Percentiles rank a stretch among this genome's conserved stretches.
These are phyloP conservation scores for Prunella vulgaris DNA, from an alignment of 257 asterid species.

Conservation along the genomic window DNA sequence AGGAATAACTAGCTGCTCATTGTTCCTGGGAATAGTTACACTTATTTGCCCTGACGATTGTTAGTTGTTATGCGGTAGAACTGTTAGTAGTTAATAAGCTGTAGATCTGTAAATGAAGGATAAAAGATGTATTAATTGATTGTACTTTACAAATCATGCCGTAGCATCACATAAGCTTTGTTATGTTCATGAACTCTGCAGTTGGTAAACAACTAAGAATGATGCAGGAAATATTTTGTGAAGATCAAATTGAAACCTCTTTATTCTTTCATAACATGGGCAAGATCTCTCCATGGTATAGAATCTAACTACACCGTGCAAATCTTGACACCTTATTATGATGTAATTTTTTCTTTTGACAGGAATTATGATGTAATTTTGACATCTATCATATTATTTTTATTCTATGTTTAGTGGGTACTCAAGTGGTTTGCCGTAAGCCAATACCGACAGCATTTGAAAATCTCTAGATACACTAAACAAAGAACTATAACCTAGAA, in stretches of 20 bases:
- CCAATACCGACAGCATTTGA: no score
- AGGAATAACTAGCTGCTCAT: not conserved
- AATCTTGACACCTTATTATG: not conserved
- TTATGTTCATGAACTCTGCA: no score
- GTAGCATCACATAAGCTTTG: not conserved
- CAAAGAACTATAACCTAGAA: not conserved
- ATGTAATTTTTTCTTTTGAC: no score
- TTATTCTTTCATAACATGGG: not conserved
- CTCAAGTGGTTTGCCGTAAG: no score
- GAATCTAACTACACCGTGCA: not conserved
- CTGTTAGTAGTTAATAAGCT: not conserved
- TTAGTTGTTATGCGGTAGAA: not conserved
- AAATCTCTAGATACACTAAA: no score
- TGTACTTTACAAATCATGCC: not conserved
- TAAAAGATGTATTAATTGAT: not conserved
- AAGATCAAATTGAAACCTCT: not conserved
- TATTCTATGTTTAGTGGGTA: no score
- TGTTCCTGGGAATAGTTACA: not conserved
- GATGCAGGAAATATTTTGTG: not conserved
- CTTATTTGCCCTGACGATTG: constrained; percentile 1
- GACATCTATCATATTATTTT: not conserved
- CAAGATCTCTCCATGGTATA: not conserved
- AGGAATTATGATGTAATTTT: not conserved
- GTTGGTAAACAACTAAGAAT: not conserved
- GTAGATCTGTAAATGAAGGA: not conserved